Evolutionary conservation across 75 land plant species (phyloP).

Genomic region (Cunninghamia lanceolata): DNA sequence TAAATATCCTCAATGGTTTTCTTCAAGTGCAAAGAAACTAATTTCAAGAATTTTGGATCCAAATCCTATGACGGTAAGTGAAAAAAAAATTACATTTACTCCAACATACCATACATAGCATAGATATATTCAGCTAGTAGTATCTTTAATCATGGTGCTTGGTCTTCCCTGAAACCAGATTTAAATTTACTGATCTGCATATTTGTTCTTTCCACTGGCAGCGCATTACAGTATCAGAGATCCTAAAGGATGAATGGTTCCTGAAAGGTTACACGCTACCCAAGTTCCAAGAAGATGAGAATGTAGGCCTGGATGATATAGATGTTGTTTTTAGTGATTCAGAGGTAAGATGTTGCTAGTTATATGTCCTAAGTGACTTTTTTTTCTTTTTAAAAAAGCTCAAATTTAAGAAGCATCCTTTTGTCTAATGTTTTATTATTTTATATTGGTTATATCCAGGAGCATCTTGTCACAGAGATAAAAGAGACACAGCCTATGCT

Average conservation of each 20-base stretch:
- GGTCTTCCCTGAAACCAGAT: neutral
- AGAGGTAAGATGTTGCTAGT: slow-evolving; percentile 38
- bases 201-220: slow-evolving; percentile 19
- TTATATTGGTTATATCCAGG: slow-evolving; percentile 25
- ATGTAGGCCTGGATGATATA: slow-evolving; percentile 74
- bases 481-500: slow-evolving; percentile 62
- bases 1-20: slow-evolving; percentile 85
- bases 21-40: slow-evolving; percentile 70
- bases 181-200: neutral
- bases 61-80: slow-evolving; percentile 79
- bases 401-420: slow-evolving; percentile 23
- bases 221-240: slow-evolving; percentile 82
- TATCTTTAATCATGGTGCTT: neutral
- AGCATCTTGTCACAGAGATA: slow-evolving; percentile 76
- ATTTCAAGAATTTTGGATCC: slow-evolving; percentile 82
- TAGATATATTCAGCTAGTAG: neutral
- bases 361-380: no score
- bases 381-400: neutral
- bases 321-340: slow-evolving; percentile 83
- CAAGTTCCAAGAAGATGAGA: slow-evolving; percentile 56
- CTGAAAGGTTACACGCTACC: slow-evolving; percentile 75
- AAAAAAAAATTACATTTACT: neutral
- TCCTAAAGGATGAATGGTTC: slow-evolving; percentile 86
- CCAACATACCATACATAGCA: neutral
- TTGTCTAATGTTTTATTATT: slow-evolving; percentile 24